These are phyloP conservation scores for Ceratocystis lukuohia DNA, from an alignment of 2,329 filamentous ascomycete species.

Conservation along the genomic window DNA sequence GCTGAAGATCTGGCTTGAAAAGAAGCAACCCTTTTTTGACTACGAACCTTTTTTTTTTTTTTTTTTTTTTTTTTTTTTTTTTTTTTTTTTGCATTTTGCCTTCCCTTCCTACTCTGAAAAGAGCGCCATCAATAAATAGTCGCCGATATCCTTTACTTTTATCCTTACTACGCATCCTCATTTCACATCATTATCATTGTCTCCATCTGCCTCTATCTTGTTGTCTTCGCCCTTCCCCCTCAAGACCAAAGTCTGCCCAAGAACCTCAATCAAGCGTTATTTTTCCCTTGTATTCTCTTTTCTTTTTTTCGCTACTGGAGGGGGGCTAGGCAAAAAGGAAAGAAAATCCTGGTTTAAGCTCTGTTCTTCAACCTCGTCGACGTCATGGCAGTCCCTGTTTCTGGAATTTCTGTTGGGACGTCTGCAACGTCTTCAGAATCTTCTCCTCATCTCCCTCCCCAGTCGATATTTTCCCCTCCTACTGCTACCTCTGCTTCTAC, in stretches of 20 bases:
- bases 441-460: not conserved
- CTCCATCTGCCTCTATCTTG: not conserved
- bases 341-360: not conserved
- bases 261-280: too few species aligned
- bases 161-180: too few species aligned
- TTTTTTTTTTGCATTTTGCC: not conserved
- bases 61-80: not conserved
- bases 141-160: too few species aligned
- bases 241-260: too few species aligned
- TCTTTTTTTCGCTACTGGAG: constrained; percentile 15
- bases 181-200: too few species aligned
- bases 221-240: not conserved
- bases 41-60: not conserved
- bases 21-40: not conserved
- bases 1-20: not conserved
- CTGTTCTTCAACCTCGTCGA: not conserved
- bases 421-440: not conserved
- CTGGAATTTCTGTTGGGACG: constrained; percentile 1
- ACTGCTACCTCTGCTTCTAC: not conserved
- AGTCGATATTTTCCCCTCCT: not conserved
- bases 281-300: not conserved
- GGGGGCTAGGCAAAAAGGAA: not conserved
- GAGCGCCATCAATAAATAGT: too few species aligned
- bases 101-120: not conserved
- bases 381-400: constrained; percentile 5